Percentiles rank a stretch among this genome's conserved stretches.
Evolutionary conservation across 1,284 basidiomycete species (phyloP).

Genomic region (Amylostereum areolatum): DNA sequence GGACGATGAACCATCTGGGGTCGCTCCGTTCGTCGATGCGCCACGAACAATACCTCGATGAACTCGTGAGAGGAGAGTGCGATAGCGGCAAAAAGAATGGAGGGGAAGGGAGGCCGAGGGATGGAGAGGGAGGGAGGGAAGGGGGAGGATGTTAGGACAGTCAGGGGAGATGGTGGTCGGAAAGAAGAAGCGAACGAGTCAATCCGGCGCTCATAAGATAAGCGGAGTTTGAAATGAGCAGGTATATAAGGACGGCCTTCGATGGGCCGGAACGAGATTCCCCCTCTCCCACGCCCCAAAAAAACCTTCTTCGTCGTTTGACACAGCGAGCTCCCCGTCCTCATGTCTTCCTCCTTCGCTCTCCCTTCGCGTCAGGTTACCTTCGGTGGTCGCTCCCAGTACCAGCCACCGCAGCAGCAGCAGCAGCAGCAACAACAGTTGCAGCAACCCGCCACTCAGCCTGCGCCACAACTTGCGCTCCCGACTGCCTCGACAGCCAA

Average conservation of each 20-base stretch:
- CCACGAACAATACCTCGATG: too few species aligned
- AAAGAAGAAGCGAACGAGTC: slow-evolving; percentile 13
- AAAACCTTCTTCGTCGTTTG: background rate
- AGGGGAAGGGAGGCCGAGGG: background rate
- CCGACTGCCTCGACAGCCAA: slow-evolving; percentile 42
- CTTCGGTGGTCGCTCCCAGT: slow-evolving; percentile 56
- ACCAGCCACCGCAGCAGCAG: slow-evolving; percentile 26
- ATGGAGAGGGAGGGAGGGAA: background rate
- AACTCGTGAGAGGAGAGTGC: too few species aligned
- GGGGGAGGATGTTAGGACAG: background rate
- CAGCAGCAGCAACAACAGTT: slow-evolving; percentile 38
- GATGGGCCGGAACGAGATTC: background rate
- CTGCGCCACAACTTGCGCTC: slow-evolving; percentile 30
- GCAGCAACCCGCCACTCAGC: slow-evolving; percentile 21
- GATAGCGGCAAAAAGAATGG: too few species aligned
- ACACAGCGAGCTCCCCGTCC: slow-evolving; percentile 1
- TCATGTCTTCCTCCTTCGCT: slow-evolving; percentile 46
- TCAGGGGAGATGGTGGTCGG: slow-evolving; percentile 7
- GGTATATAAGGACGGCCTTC: slow-evolving; percentile 13
- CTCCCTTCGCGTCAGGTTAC: slow-evolving; percentile 72
- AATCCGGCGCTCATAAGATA: slow-evolving; percentile 5
- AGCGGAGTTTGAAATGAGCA: slow-evolving; percentile 12
- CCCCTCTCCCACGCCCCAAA: slow-evolving; percentile 16
- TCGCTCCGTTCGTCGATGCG: too few species aligned
- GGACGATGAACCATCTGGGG: too few species aligned